phyloP scores from a whole-genome alignment of 495 filamentous ascomycete species.

The Penicillium coprophilum region DNA sequence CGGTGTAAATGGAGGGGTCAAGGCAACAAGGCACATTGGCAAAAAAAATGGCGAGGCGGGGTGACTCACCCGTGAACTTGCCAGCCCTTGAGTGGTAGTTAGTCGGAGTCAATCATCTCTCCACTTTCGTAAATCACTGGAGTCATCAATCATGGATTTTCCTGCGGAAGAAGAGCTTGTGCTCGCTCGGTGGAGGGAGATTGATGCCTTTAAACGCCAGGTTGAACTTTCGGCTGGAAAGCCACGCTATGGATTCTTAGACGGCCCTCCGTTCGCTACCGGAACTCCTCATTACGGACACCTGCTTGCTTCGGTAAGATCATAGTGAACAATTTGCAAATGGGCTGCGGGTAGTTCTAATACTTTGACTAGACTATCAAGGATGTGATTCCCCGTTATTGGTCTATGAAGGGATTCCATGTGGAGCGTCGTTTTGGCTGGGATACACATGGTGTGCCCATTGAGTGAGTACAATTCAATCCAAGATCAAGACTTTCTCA shows the following conservation, averaged over 20 bases:
- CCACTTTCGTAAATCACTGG: constrained; percentile 19
- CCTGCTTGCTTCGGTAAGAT: constrained; percentile 68
- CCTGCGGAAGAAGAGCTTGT: constrained; percentile 83
- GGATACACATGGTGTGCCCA: constrained; percentile 96
- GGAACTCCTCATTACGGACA: constrained; percentile 95
- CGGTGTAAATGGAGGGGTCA: constrained; percentile 16
- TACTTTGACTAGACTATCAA: constrained; percentile 68
- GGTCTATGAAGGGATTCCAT: constrained; percentile 95
- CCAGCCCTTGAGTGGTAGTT: background rate
- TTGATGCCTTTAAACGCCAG: constrained; percentile 81
- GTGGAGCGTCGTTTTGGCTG: constrained; percentile 71
- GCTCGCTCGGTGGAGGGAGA: constrained; percentile 81
- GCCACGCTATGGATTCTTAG: constrained; percentile 67
- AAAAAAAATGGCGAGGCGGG: constrained; percentile 24
- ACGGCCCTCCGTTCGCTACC: constrained; percentile 64
- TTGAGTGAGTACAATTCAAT: constrained; percentile 52
- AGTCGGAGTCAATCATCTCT: constrained; percentile 17
- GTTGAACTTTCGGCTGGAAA: constrained; percentile 70
- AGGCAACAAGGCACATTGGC: constrained; percentile 21
- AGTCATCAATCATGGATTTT: constrained; percentile 79
- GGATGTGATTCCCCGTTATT: constrained; percentile 94
- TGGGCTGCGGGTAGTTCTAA: background rate
- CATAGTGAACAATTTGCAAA: no score
- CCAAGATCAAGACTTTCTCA: background rate
- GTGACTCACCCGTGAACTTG: constrained; percentile 15